Conservation (phyloP, 2,329 filamentous ascomycete genomes). For the Gnomoniopsis smithogilvyi region DNA sequence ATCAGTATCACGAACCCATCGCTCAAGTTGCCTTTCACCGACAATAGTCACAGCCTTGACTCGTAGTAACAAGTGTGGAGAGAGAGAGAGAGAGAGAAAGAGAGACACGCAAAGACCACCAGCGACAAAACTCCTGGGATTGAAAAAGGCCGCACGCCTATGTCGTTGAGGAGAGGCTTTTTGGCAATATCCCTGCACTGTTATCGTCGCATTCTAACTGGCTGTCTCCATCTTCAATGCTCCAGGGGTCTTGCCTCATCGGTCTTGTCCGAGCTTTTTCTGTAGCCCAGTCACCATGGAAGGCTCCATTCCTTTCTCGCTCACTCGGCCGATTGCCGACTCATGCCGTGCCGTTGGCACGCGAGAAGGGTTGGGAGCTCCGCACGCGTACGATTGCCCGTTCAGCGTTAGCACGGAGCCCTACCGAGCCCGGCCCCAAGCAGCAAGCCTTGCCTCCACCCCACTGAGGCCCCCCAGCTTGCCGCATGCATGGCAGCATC, state of each 20-base stretch:
- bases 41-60: background rate
- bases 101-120: too few relatives aligned
- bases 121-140: too few relatives aligned
- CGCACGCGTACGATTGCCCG: conserved; percentile 18
- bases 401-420: conserved; percentile 14
- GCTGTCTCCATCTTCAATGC: background rate
- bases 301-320: background rate
- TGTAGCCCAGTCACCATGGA: conserved; percentile 1
- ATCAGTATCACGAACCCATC: background rate
- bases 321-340: conserved; percentile 15
- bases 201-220: conserved; percentile 16
- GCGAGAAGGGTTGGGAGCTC: background rate
- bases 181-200: background rate
- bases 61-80: too few relatives aligned
- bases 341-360: conserved; percentile 1
- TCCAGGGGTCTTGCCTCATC: conserved; percentile 13
- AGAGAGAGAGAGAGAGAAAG: too few relatives aligned
- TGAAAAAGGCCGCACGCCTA: too few relatives aligned
- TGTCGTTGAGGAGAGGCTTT: too few relatives aligned
- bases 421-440: conserved; percentile 5
- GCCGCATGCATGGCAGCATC: background rate
- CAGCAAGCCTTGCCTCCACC: too few relatives aligned
- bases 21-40: background rate
- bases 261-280: conserved; percentile 14
- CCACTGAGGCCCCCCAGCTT: background rate